Percentiles rank a stretch among this genome's conserved stretches.
Evolutionary conservation across 371 early-diverging fungal genomes (phyloP).

Genomic region (Conidiobolus coronatus): DNA sequence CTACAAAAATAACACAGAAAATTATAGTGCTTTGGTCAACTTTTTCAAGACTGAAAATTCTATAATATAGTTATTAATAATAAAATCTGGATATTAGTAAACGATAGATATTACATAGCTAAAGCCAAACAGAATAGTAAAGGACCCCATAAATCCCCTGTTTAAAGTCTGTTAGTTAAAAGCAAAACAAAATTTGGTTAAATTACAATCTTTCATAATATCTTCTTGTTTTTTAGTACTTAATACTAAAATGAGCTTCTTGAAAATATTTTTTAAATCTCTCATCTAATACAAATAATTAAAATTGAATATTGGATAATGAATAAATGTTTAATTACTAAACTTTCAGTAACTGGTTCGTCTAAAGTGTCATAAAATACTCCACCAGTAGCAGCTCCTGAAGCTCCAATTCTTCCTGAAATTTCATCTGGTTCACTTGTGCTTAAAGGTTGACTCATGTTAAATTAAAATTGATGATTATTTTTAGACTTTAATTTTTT

Average conservation of each 20-base stretch:
- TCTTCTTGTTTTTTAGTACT: conserved; percentile 35
- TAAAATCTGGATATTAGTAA: too few relatives aligned
- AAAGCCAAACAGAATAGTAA: conserved; percentile 66
- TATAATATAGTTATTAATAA: conserved; percentile 9
- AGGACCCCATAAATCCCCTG: conserved; percentile 95
- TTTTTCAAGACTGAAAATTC: conserved; percentile 32
- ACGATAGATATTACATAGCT: conserved; percentile 32
- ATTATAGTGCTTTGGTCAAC: conserved; percentile 51
- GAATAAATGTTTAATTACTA: conserved; percentile 21
- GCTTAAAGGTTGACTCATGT: too few relatives aligned
- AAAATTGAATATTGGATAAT: neutral
- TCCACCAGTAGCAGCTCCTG: too few relatives aligned
- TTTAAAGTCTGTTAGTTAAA: too few relatives aligned
- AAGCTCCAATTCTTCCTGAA: too few relatives aligned
- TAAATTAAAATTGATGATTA: too few relatives aligned
- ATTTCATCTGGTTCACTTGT: too few relatives aligned
- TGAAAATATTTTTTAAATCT: conserved; percentile 45
- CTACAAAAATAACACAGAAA: conserved; percentile 74
- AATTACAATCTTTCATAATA: conserved; percentile 48
- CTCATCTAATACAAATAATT: conserved; percentile 25
- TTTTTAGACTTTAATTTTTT: too few relatives aligned
- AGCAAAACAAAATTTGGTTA: neutral
- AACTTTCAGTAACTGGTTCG: conserved; percentile 69
- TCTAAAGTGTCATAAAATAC: conserved; percentile 50
- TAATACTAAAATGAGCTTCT: conserved; percentile 47